Base-by-base conservation (phyloP, 2,329 filamentous ascomycete genomes). In the Aaosphaeria pasadenensis region DNA sequence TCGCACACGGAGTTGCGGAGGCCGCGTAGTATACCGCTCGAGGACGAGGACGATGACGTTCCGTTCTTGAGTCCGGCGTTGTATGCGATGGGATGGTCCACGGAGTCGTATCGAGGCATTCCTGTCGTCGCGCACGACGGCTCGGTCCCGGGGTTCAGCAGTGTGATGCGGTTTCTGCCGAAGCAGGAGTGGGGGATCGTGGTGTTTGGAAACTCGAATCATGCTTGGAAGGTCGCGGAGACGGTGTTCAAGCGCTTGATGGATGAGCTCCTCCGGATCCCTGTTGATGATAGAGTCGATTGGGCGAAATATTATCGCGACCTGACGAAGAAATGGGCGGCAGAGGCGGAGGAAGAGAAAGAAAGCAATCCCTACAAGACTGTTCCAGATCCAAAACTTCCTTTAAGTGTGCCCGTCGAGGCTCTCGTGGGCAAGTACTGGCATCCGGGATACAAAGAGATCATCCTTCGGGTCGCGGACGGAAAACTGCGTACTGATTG, bases 1-100 rank as follows among this genome's bases (percentile, higher is more conserved):
- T 44, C 46, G 5, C 54, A 62, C 30, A 42, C 54, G 13, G 51
- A 55, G 7, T 49, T 63, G 13, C 6, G 47, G 7, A 55, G 39
- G 11, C 54, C 57, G 3, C 54, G 59, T 6, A 53, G 24, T 6
- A 43, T 50, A 11, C 31, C 40, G 30, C 32, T 44, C 7, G 9
- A 11, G 7, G 42, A 54, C 24, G 31, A 46, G 5, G 46, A 47
- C 24, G 11, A 35, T 6, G n/a, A 36, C 9, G 9, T 9, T 36
- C 46, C 46, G 7, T 44, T 48, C 42, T 30, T 33, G 13, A 44
- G 43, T 33, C 46, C 43, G 6, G 28, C 17, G 5, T 44, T 49
- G 28, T 54, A 54, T 39, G 46, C 43, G 6, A 33, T 52, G 5
- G 52, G 52, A 4, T 49, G 43, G 44, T 29, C 28, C 7, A 32